Evolutionary conservation across 192 early-diverging fungal species (phyloP).

Genomic region (Rhizoclosmatium globosum): DNA sequence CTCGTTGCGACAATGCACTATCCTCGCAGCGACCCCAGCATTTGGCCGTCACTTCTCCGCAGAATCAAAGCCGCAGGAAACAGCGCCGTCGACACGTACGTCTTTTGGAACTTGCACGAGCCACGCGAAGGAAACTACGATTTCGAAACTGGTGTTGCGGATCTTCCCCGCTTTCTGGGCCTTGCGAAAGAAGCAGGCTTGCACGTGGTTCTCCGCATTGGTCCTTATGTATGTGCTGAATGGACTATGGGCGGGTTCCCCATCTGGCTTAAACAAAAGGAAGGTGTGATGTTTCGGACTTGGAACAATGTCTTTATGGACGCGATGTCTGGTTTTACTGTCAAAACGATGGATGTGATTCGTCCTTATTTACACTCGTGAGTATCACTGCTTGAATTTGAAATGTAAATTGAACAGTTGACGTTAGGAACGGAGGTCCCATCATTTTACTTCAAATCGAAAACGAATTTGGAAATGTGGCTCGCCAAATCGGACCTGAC

Average conservation of each 20-base stretch:
- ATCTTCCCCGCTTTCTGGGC: slow-evolving; percentile 62
- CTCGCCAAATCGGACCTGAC: slow-evolving; percentile 21
- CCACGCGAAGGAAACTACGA: slow-evolving; percentile 57
- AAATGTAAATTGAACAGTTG: slow-evolving; percentile 34
- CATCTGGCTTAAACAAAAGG: slow-evolving; percentile 59
- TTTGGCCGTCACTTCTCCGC: slow-evolving; percentile 66
- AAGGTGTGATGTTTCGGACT: slow-evolving; percentile 60
- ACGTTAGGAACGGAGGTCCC: slow-evolving; percentile 58
- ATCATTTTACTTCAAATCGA: slow-evolving; percentile 73
- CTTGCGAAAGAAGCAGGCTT: slow-evolving; percentile 55
- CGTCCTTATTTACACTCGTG: background rate
- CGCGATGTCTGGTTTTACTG: background rate
- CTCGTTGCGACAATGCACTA: slow-evolving; percentile 67
- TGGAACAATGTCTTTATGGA: slow-evolving; percentile 55
- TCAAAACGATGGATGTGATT: slow-evolving; percentile 5
- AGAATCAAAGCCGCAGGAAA: slow-evolving; percentile 61
- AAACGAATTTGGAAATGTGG: slow-evolving; percentile 65
- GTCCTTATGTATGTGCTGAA: slow-evolving; percentile 70
- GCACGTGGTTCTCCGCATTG: slow-evolving; percentile 65
- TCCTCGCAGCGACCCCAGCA: slow-evolving; percentile 60
- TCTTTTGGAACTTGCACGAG: slow-evolving; percentile 76
- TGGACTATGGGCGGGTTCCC: slow-evolving; percentile 71
- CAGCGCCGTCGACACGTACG: slow-evolving; percentile 71
- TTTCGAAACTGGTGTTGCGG: slow-evolving; percentile 59
- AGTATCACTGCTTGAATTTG: slow-evolving; percentile 32